Evolutionary conservation across 169 alveolate genomes (phyloP).

Genomic region (Cryptosporidium viatorum): DNA sequence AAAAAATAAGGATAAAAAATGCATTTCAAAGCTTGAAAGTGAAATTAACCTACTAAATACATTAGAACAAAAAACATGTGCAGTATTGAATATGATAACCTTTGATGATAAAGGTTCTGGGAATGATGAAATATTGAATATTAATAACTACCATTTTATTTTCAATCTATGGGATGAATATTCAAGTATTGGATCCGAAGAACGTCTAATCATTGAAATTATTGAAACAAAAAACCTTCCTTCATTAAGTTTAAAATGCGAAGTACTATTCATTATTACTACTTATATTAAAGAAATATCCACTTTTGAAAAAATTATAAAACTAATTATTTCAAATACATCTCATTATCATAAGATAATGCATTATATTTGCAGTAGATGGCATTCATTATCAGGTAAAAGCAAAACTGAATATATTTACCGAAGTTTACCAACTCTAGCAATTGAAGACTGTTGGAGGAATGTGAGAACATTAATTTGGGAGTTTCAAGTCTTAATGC

Average conservation of each 20-base stretch:
- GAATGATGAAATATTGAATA: not conserved
- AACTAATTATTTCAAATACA: not conserved
- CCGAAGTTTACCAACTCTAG: not conserved
- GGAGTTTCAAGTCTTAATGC: slow-evolving; percentile 11
- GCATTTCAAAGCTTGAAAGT: not conserved
- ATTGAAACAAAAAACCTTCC: slow-evolving; percentile 33
- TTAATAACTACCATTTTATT: not conserved
- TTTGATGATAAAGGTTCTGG: slow-evolving; percentile 7
- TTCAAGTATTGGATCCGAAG: not conserved
- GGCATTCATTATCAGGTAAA: slow-evolving; percentile 14
- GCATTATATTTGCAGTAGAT: slow-evolving; percentile 25
- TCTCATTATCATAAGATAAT: slow-evolving; percentile 4
- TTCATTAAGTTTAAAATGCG: slow-evolving; percentile 11
- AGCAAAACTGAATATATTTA: not conserved
- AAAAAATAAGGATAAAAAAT: not conserved
- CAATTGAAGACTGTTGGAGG: not conserved
- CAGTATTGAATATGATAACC: slow-evolving; percentile 38
- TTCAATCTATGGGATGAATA: slow-evolving; percentile 53
- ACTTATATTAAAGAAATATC: not conserved
- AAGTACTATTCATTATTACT: slow-evolving; percentile 11
- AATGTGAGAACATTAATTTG: slow-evolving; percentile 23
- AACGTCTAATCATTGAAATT: slow-evolving; percentile 1
- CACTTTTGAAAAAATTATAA: slow-evolving; percentile 10
- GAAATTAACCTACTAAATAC: slow-evolving; percentile 12
- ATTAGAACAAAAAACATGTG: slow-evolving; percentile 13